Evolutionary conservation across 192 early-diverging fungal genomes (phyloP).

Genomic region (Allomyces arbusculus): DNA sequence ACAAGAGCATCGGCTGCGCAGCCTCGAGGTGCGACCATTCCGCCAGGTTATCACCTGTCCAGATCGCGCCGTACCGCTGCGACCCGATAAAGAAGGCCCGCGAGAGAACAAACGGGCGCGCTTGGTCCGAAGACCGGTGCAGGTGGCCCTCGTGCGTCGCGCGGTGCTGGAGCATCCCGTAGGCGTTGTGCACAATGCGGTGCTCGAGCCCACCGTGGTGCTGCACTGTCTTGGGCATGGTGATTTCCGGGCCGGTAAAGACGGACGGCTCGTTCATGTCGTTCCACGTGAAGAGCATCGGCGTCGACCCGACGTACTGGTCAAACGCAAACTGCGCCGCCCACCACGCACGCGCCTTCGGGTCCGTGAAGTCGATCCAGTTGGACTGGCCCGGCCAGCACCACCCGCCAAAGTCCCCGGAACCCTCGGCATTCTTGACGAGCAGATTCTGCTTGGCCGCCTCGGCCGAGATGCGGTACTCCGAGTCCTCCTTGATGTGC

Average conservation of each 20-base stretch:
- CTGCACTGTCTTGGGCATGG: slow-evolving; percentile 80
- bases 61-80: slow-evolving; percentile 86
- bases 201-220: slow-evolving; percentile 80
- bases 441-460: slow-evolving; percentile 51
- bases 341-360: slow-evolving; percentile 59
- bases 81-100: slow-evolving; percentile 93
- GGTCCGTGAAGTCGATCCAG: slow-evolving; percentile 83
- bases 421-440: slow-evolving; percentile 51
- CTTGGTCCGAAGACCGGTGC: slow-evolving; percentile 16
- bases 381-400: slow-evolving; percentile 92
- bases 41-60: slow-evolving; percentile 95
- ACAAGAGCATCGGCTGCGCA: slow-evolving; percentile 73
- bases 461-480: slow-evolving; percentile 58
- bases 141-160: slow-evolving; percentile 66
- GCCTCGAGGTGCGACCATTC: slow-evolving; percentile 67
- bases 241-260: slow-evolving; percentile 93
- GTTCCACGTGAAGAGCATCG: slow-evolving; percentile 79
- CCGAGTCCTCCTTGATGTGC: slow-evolving; percentile 72
- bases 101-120: slow-evolving; percentile 84
- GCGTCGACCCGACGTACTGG: slow-evolving; percentile 66
- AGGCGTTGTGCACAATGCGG: slow-evolving; percentile 86
- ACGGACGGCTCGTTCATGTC: slow-evolving; percentile 91
- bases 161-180: slow-evolving; percentile 68
- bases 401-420: slow-evolving; percentile 72
- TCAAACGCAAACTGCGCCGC: slow-evolving; percentile 49